Evolutionary conservation across 176 grass and related monocot species (phyloP).

Genomic region (Aegilops sharonensis): DNA sequence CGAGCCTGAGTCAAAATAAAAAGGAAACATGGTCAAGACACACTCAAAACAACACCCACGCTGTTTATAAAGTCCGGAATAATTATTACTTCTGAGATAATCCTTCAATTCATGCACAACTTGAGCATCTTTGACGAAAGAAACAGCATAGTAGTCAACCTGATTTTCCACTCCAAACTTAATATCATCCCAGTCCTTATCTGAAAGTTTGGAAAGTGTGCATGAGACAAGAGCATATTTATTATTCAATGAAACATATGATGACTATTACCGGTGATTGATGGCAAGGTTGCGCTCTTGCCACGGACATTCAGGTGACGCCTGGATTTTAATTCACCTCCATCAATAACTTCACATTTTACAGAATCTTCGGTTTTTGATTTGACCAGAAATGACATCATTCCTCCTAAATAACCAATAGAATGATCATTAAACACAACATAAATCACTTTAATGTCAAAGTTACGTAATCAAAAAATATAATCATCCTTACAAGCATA

Average conservation of each 20-base stretch:
- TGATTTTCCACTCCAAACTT: constrained; percentile 99
- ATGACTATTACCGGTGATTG: constrained; percentile 76
- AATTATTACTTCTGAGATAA: constrained; percentile 82
- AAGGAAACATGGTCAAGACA: constrained; percentile 10
- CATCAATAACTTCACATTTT: constrained; percentile 95
- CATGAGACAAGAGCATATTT: constrained; percentile 16
- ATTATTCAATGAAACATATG: constrained; percentile 9
- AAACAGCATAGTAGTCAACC: constrained; percentile 98
- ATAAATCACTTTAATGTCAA: not conserved
- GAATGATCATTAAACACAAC: constrained; percentile 22
- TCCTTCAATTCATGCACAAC: constrained; percentile 97
- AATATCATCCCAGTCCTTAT: constrained; percentile 99
- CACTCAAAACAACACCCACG: not conserved
- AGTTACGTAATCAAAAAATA: constrained; percentile 23
- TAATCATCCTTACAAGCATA: not conserved
- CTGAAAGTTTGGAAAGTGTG: constrained; percentile 47
- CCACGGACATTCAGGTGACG: constrained; percentile 95
- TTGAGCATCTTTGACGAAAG: constrained; percentile 98
- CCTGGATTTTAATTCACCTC: constrained; percentile 96
- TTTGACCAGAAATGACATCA: constrained; percentile 92
- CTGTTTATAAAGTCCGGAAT: constrained; percentile 19
- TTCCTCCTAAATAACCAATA: constrained; percentile 70
- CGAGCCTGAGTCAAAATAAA: constrained; percentile 57
- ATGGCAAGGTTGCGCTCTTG: constrained; percentile 98
- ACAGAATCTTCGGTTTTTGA: constrained; percentile 93